Evolutionary conservation across 2,329 filamentous ascomycete species (phyloP), one percentile per base, ranked within the genome.

Genomic region (Paracamarosporium sp.): DNA sequence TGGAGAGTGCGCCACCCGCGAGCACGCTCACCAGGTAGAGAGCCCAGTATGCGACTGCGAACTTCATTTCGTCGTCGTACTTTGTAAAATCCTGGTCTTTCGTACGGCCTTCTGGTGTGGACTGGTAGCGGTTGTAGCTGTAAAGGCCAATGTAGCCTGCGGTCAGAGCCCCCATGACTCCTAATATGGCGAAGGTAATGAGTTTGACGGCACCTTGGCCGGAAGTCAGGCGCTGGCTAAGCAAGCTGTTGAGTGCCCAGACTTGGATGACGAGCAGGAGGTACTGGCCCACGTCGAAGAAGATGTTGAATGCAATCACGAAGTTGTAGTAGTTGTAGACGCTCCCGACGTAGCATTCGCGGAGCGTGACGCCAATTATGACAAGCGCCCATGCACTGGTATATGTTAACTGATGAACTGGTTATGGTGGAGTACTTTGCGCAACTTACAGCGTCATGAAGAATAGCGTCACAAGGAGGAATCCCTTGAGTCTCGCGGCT

Each of bases 221-320:
- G 41, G 62, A 57, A 17, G 61, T 60, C 15, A 70, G 57, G 31
- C 59, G 64, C 38, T 64, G 33, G 35, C 62, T 63, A 1, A 76
- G 65, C 55, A 65, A 50, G 11, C 25, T 57, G 62, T 74, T 74
- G 48, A 75, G 53, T 8, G 45, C 50, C 48, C 59, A 72, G 28
- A 71, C 46, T 5, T 68, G 61, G 2, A 70, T 55, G 7, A 69
- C 60, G 1, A 74, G 63, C 1, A 75, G 50, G 52, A 66, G 41
- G 53, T 59, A 70, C n/a, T 55, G 40, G 38, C 46, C 59, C 8
- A 76, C 20, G n/a, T 24, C 8, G 46, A 53, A 56, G 41, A 75
- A 70, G 1, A 75, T 44, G 3, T 1, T 38, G 17, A 25, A 53
- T n/a, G 65, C 61, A 27, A 70, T 66, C 22, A 20, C n/a, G 41